Evolutionary conservation across 495 filamentous ascomycete genomes (phyloP), one percentile per base, ranked within the genome.

Genomic region (Pyrenula massariospora): DNA sequence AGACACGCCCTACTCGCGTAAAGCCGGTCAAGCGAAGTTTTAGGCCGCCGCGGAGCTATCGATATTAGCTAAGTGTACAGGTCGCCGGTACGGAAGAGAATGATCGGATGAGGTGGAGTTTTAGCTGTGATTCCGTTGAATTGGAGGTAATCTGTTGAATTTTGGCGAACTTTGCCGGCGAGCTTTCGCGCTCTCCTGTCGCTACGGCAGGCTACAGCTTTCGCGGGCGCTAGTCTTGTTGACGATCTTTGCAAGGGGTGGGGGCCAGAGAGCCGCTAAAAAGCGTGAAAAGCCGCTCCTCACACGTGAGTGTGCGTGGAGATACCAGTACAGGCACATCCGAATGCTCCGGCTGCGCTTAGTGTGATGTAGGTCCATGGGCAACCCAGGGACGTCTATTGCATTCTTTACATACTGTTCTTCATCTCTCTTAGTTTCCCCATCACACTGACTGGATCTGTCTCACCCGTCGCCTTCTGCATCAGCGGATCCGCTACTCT

Each of bases 341-440:
- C n/a, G n/a, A n/a, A n/a, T n/a, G n/a, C n/a, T n/a, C n/a, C n/a
- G n/a, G n/a, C n/a, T n/a, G n/a, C n/a, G n/a, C n/a, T n/a, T n/a
- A n/a, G n/a, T n/a, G n/a, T n/a, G n/a, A n/a, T n/a, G n/a, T n/a
- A n/a, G n/a, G n/a, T n/a, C n/a, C n/a, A n/a, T n/a, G n/a, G n/a
- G n/a, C n/a, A n/a, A n/a, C n/a, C n/a, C n/a, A n/a, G n/a, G n/a
- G n/a, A n/a, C n/a, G n/a, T n/a, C n/a, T n/a, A n/a, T n/a, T n/a
- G n/a, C n/a, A n/a, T n/a, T n/a, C n/a, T n/a, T 59, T 68, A 75
- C 71, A 74, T 72, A 60, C 75, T 81, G 66, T 97, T 95, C 81
- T 98, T 98, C 88, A 96, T 87, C 66, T 94, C 88, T 58, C 93
- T 75, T 60, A 98, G 70, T 58, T 84, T 83, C 22, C 75, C 80